These are phyloP conservation scores for Xylaria venustula DNA, from an alignment of 495 filamentous ascomycete genomes.

Conservation along the genomic window DNA sequence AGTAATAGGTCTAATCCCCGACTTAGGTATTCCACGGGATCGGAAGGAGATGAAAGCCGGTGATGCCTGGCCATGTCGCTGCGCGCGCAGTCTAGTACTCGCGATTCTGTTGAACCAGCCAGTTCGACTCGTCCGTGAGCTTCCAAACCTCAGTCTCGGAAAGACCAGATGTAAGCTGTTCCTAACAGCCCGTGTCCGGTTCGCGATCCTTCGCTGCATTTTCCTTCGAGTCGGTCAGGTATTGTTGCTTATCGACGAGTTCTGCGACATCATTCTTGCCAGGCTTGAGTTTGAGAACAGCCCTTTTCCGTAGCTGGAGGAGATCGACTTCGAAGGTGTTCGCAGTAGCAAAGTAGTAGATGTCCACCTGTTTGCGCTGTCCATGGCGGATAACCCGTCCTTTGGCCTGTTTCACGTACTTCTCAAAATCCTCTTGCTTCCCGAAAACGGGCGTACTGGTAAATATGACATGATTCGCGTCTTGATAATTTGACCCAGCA, in stretches of 20 bases:
- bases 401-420: conserved; percentile 66
- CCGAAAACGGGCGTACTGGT: conserved; percentile 54
- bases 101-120: conserved; percentile 15
- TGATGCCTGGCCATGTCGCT: background rate
- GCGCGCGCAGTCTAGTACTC: background rate
- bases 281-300: background rate
- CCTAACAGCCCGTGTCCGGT: background rate
- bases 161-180: conserved; percentile 10
- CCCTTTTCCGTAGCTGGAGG: conserved; percentile 33
- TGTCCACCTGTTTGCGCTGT: conserved; percentile 62
- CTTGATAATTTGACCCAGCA: conserved; percentile 70
- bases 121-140: conserved; percentile 16
- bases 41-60: background rate
- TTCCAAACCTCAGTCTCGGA: conserved; percentile 12
- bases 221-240: background rate
- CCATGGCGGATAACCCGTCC: conserved; percentile 67
- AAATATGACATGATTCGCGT: conserved; percentile 78
- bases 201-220: background rate
- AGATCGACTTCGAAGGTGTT: conserved; percentile 71
- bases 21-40: no score
- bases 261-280: background rate
- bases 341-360: conserved; percentile 66
- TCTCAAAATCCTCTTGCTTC: conserved; percentile 57
- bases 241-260: background rate
- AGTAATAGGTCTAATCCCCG: background rate